phyloP scores from a whole-genome alignment of 2,329 filamentous ascomycete species.

The Cladorrhinum sp. region DNA sequence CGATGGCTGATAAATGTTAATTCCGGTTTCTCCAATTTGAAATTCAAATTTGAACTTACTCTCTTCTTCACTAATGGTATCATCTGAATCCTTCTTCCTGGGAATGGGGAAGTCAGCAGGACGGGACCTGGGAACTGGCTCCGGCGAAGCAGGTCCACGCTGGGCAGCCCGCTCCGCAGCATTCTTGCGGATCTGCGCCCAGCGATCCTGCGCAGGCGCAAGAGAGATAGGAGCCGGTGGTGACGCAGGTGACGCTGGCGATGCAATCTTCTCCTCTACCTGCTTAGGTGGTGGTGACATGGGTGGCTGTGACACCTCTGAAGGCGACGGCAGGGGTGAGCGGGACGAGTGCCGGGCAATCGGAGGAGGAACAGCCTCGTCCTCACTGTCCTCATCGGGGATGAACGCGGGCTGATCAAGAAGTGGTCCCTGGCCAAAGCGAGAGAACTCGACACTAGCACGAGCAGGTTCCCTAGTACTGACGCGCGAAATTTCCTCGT shows the following conservation, averaged over 20 bases:
- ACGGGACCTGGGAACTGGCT: constrained; percentile 42
- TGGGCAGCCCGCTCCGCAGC: constrained; percentile 75
- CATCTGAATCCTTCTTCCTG: constrained; percentile 63
- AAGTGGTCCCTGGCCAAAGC: constrained; percentile 87
- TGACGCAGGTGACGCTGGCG: constrained; percentile 16
- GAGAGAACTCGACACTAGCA: constrained; percentile 58
- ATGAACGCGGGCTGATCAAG: constrained; percentile 81
- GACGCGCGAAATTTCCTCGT: constrained; percentile 55
- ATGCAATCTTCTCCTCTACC: constrained; percentile 30
- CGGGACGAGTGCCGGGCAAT: constrained; percentile 44
- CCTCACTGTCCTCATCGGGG: constrained; percentile 52
- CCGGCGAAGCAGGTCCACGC: constrained; percentile 49
- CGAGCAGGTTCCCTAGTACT: constrained; percentile 58
- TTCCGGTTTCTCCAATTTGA: neutral
- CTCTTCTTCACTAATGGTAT: constrained; percentile 93
- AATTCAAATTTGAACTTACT: constrained; percentile 57
- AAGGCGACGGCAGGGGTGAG: constrained; percentile 24
- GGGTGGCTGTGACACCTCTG: constrained; percentile 6
- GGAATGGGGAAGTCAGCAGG: constrained; percentile 29
- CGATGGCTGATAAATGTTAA: constrained; percentile 67
- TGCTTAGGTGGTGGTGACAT: constrained; percentile 30
- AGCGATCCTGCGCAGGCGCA: constrained; percentile 61
- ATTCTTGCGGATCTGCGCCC: constrained; percentile 95
- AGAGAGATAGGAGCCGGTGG: constrained; percentile 14
- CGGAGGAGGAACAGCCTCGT: constrained; percentile 50